phyloP scores from a whole-genome alignment of 345 rosid genomes.

The Lumnitzera littorea region DNA sequence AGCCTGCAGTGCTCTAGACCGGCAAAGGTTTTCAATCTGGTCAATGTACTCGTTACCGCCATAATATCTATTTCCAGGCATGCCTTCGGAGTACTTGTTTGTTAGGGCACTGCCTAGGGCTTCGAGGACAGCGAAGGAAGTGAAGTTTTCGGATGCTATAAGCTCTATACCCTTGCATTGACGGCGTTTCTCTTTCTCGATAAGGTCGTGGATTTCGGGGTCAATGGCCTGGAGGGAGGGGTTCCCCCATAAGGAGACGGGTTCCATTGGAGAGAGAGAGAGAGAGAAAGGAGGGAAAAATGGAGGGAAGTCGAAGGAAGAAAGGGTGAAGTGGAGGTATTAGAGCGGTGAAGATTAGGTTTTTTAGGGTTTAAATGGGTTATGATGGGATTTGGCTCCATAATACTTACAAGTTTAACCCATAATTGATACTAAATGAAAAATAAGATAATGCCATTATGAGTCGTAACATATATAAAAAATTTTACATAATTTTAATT shows the following conservation, averaged over 20 bases:
- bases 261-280: conserved; percentile 43
- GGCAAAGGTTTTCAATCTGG: conserved; percentile 91
- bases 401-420: too few species aligned
- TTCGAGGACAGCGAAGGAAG: conserved; percentile 93
- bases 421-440: too few species aligned
- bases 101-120: conserved; percentile 98
- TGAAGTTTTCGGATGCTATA: conserved; percentile 91
- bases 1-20: conserved; percentile 76
- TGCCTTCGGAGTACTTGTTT: conserved; percentile 97
- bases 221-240: conserved; percentile 51
- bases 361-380: too few species aligned
- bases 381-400: too few species aligned
- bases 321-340: background rate
- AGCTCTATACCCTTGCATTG: conserved; percentile 96
- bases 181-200: conserved; percentile 97
- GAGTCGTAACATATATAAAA: too few species aligned
- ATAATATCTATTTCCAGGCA: conserved; percentile 97
- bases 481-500: too few species aligned
- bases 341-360: too few species aligned
- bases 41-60: conserved; percentile 98
- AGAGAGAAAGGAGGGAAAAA: conserved; percentile 6
- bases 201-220: conserved; percentile 86
- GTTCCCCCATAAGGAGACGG: conserved; percentile 82
- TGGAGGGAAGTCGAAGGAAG: conserved; percentile 3
- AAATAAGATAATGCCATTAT: too few species aligned